Conservation (phyloP, 2,329 filamentous ascomycete genomes). For the Monosporascus cannonballus region DNA sequence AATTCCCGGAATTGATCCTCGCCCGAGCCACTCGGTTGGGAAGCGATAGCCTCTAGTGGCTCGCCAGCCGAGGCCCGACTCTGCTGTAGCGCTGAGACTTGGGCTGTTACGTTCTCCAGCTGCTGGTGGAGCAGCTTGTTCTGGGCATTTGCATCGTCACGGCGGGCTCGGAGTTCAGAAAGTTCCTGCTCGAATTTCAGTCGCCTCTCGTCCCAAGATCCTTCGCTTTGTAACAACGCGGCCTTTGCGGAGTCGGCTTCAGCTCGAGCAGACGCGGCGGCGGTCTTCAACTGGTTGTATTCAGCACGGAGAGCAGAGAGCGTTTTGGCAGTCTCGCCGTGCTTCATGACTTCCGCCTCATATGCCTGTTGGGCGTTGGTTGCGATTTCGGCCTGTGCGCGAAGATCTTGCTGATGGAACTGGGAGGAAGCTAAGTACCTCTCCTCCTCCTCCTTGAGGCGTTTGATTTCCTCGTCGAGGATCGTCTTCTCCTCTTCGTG, state of each 20-base stretch:
- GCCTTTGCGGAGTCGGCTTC: constrained; percentile 83
- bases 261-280: constrained; percentile 66
- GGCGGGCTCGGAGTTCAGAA: constrained; percentile 66
- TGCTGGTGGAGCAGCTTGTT: constrained; percentile 89
- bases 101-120: constrained; percentile 72
- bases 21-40: constrained; percentile 49
- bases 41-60: constrained; percentile 46
- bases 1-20: constrained; percentile 80
- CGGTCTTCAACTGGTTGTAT: constrained; percentile 74
- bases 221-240: constrained; percentile 71
- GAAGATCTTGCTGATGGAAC: constrained; percentile 85
- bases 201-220: constrained; percentile 80
- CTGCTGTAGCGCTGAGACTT: constrained; percentile 76
- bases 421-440: constrained; percentile 73
- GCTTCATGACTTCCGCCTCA: constrained; percentile 88
- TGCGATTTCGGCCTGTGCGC: constrained; percentile 88
- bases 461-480: constrained; percentile 71
- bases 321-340: constrained; percentile 87
- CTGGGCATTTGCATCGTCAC: constrained; percentile 80
- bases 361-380: constrained; percentile 92
- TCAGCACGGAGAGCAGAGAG: constrained; percentile 75
- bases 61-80: constrained; percentile 53
- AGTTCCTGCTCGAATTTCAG: constrained; percentile 81
- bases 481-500: constrained; percentile 77
- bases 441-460: constrained; percentile 79